phyloP scores from a whole-genome alignment of 495 filamentous ascomycete genomes.

The Penicillium odoratum region DNA sequence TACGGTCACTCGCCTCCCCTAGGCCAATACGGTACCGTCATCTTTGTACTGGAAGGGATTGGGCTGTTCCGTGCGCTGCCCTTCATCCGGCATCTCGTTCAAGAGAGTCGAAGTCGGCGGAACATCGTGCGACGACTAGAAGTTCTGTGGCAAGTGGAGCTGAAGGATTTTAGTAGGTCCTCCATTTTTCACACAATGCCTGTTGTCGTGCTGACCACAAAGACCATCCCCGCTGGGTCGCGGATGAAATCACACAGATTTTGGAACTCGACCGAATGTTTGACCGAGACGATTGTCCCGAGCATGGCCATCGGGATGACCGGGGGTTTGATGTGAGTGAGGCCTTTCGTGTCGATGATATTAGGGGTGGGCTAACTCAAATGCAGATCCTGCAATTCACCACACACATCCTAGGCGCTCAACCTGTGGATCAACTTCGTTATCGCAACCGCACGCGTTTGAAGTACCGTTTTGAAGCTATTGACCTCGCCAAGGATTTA shows the following conservation, averaged over 20 bases:
- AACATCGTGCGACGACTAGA: background rate
- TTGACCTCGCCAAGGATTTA: background rate
- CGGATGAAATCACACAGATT: background rate
- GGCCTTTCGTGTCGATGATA: background rate
- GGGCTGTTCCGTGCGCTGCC: background rate
- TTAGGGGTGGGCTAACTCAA: background rate
- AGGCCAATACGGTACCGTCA: background rate
- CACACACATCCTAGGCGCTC: background rate
- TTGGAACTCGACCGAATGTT: background rate
- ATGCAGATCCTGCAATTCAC: background rate
- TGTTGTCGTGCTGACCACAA: background rate
- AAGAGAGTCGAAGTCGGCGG: background rate
- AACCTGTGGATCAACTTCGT: background rate
- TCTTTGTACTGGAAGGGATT: background rate
- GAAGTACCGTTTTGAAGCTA: background rate
- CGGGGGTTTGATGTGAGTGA: background rate
- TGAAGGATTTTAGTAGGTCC: background rate
- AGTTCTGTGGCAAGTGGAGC: background rate
- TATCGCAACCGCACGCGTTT: background rate
- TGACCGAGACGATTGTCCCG: background rate
- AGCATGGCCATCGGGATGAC: background rate
- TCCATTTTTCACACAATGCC: background rate
- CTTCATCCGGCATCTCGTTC: background rate
- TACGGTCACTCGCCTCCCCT: background rate
- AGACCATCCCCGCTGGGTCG: background rate